phyloP scores from a whole-genome alignment of 345 rosid genomes.

The Crucihimalaya himalaica region DNA sequence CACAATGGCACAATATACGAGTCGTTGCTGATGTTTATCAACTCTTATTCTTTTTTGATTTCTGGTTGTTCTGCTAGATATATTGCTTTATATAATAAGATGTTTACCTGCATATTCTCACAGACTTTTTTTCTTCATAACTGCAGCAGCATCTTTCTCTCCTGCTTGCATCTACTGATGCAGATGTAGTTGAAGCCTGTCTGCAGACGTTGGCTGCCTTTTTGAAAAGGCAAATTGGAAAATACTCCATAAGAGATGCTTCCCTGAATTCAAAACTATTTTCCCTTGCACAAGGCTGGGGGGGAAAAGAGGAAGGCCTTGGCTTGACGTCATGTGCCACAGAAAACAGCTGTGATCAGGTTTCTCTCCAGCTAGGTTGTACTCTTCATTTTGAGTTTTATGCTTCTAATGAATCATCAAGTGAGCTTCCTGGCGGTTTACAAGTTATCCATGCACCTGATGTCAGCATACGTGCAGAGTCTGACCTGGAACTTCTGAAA shows the following conservation, averaged over 20 bases:
- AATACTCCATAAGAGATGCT: conserved; percentile 73
- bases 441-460: conserved; percentile 74
- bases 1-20: not conserved
- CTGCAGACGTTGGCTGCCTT: conserved; percentile 86
- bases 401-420: conserved; percentile 49
- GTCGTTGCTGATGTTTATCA: not conserved
- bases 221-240: conserved; percentile 81
- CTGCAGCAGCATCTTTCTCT: conserved; percentile 94
- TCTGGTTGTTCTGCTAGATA: conserved; percentile 3
- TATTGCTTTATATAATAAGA: not conserved
- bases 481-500: conserved; percentile 79
- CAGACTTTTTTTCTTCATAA: conserved; percentile 28
- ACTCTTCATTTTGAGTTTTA: conserved; percentile 98
- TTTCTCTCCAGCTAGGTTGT: conserved; percentile 79
- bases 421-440: conserved; percentile 63
- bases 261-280: conserved; percentile 78
- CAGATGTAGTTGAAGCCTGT: conserved; percentile 93
- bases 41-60: conserved; percentile 1
- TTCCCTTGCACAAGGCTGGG: conserved; percentile 99
- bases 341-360: conserved; percentile 62
- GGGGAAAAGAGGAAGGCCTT: conserved; percentile 97
- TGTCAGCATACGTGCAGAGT: conserved; percentile 48
- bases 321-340: conserved; percentile 79
- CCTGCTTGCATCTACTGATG: conserved; percentile 91
- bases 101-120: conserved; percentile 11